Evolutionary conservation across 228 moss, liverwort and hornwort genomes (phyloP).

Genomic region (Sphagnum fallax): DNA sequence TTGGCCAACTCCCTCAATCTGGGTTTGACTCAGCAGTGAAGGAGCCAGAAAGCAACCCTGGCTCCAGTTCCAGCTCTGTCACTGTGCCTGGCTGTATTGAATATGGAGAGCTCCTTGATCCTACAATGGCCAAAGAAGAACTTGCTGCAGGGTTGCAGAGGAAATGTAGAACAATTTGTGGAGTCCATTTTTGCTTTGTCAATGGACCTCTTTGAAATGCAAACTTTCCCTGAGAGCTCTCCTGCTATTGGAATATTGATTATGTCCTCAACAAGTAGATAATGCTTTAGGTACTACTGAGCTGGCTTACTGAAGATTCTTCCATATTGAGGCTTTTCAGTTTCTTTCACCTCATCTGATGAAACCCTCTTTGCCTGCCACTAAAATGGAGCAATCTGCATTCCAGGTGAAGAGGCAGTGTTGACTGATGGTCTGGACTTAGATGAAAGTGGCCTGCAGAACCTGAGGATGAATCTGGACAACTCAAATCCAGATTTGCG

Average conservation of each 20-base stretch:
- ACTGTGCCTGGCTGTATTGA: conserved; percentile 28
- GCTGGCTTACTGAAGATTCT: no score
- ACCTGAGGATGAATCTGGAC: conserved; percentile 17
- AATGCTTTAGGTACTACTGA: no score
- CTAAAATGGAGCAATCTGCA: no score
- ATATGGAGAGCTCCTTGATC: conserved; percentile 12
- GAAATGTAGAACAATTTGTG: conserved; percentile 7
- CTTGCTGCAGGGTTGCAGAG: conserved; percentile 21
- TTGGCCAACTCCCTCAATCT: conserved; percentile 4
- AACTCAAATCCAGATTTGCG: conserved; percentile 51
- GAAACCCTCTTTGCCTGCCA: no score
- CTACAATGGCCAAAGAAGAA: conserved; percentile 12
- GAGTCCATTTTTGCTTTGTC: no score
- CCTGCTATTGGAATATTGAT: no score
- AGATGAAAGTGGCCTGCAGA: conserved; percentile 18
- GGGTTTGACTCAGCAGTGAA: conserved; percentile 3
- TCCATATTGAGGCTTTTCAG: no score
- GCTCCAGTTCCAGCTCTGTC: conserved; percentile 16
- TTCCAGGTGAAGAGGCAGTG: conserved; percentile 25
- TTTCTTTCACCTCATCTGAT: no score
- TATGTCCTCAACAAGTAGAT: no score
- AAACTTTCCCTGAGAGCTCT: no score
- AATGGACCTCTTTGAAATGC: no score
- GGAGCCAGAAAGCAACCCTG: conserved; percentile 5
- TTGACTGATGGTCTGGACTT: conserved; percentile 1